These are phyloP conservation scores for Ilex paraguariensis DNA, from an alignment of 305 asterid species.

Conservation along the genomic window DNA sequence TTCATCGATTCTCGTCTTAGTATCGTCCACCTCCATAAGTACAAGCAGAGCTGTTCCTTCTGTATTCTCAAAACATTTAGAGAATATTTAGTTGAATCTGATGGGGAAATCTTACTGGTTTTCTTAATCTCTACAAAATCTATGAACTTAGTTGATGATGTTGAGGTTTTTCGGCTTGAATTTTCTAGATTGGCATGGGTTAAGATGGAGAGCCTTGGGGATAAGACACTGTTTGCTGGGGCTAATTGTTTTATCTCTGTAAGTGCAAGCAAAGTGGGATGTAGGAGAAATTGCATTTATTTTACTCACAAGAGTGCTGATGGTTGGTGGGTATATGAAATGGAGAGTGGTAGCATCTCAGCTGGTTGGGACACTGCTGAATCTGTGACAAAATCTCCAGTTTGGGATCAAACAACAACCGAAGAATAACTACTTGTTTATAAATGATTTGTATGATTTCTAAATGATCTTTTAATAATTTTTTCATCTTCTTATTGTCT, in stretches of 20 bases:
- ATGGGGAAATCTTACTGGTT: conserved; percentile 40
- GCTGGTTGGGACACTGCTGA: conserved; percentile 8
- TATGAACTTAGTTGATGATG: conserved; percentile 26
- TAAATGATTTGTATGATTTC: too few species aligned
- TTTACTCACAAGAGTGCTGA: conserved; percentile 24
- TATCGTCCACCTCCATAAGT: conserved; percentile 22
- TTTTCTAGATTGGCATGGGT: conserved; percentile 25
- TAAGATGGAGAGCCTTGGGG: conserved; percentile 30
- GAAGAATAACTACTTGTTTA: not conserved
- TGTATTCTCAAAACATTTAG: conserved; percentile 22
- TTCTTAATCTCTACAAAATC: conserved; percentile 34
- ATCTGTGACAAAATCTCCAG: conserved; percentile 5
- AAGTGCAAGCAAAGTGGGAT: conserved; percentile 28
- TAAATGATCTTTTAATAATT: too few species aligned
- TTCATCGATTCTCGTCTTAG: conserved; percentile 20
- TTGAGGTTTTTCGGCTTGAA: conserved; percentile 38
- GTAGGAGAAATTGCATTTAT: conserved; percentile 29
- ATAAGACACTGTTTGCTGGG: conserved; percentile 31
- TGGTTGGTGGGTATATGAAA: conserved; percentile 35
- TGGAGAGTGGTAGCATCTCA: conserved; percentile 21
- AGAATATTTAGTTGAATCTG: conserved; percentile 34
- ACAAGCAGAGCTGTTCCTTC: conserved; percentile 33
- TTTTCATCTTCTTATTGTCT: too few species aligned
- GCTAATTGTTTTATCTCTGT: conserved; percentile 30
- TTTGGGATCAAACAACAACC: conserved; percentile 6